Conservation (phyloP, 768 basidiomycete genomes). For the Lactarius psammicola region DNA sequence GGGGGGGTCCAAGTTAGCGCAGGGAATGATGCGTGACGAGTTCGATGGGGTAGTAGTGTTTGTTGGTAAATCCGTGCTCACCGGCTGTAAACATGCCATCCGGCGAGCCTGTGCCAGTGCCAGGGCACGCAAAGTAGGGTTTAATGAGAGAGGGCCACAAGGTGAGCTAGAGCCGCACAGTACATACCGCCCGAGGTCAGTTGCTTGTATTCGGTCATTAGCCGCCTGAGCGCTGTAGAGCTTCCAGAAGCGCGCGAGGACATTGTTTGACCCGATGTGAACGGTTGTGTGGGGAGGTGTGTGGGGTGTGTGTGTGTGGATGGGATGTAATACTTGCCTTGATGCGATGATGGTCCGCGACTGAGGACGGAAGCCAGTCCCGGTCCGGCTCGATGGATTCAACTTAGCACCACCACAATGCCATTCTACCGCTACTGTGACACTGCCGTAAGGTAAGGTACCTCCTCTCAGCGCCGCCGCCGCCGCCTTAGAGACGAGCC, state of each 20-base stretch:
- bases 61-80: slow-evolving; percentile 37
- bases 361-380: neutral
- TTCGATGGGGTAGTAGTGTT: neutral
- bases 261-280: slow-evolving; percentile 37
- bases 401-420: too few species aligned
- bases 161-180: neutral
- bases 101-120: slow-evolving; percentile 57
- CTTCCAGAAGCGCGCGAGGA: slow-evolving; percentile 52
- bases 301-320: neutral
- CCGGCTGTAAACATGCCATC: slow-evolving; percentile 97
- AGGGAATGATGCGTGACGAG: neutral
- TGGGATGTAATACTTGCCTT: neutral
- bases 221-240: slow-evolving; percentile 74
- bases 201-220: slow-evolving; percentile 94
- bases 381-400: slow-evolving; percentile 8
- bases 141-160: slow-evolving; percentile 3
- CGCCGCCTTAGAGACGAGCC: neutral
- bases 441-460: too few species aligned
- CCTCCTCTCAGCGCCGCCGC: too few species aligned
- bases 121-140: neutral
- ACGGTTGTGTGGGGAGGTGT: neutral
- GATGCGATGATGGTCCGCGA: neutral
- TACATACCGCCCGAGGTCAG: slow-evolving; percentile 69
- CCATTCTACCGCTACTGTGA: too few species aligned
- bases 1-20: neutral